Evolutionary conservation across 169 alveolate genomes (phyloP).

Genomic region (Blepharisma undulans): DNA sequence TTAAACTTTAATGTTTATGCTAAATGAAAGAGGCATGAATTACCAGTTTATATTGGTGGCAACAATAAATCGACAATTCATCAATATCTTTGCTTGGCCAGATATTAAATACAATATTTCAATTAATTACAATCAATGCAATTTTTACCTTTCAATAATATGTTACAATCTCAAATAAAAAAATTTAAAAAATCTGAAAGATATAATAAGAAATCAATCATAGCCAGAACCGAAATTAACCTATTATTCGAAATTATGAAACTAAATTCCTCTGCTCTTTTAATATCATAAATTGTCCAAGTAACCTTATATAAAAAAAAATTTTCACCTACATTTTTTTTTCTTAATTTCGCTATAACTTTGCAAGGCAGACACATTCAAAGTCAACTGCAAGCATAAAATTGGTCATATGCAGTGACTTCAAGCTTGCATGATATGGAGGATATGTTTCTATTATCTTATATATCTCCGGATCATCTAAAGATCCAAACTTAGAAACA

Average conservation of each 20-base stretch:
- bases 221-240: too few species aligned
- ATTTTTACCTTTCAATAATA: too few species aligned
- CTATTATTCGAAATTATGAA: background rate
- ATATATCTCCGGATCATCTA: background rate
- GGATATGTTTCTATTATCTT: background rate
- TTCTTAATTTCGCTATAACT: constrained; percentile 21
- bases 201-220: too few species aligned
- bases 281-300: constrained; percentile 8
- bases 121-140: too few species aligned
- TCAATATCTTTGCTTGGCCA: too few species aligned
- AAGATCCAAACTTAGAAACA: background rate
- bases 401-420: background rate
- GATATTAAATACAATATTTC: too few species aligned
- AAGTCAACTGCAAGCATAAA: background rate
- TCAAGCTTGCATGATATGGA: background rate
- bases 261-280: constrained; percentile 20
- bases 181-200: too few species aligned
- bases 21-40: too few species aligned
- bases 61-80: too few species aligned
- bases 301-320: background rate
- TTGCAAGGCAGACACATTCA: constrained; percentile 1
- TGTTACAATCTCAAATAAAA: too few species aligned
- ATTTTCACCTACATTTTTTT: background rate
- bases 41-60: too few species aligned
- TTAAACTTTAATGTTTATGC: too few species aligned